These are phyloP conservation scores for Cladosporium sp. DNA, from an alignment of 2,329 filamentous ascomycete species.

Conservation along the genomic window DNA sequence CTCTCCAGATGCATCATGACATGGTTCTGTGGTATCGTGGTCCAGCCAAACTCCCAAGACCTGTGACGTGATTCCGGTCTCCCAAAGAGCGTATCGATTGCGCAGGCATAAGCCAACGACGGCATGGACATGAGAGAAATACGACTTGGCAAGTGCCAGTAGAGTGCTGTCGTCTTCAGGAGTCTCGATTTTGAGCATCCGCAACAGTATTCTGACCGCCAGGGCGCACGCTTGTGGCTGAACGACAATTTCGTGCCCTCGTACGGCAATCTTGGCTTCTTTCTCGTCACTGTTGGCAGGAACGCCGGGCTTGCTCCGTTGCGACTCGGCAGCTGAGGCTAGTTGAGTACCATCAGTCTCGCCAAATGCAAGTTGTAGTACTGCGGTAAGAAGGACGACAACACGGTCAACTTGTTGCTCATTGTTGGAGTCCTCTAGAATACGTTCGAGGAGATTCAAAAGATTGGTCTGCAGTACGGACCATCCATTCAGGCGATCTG, in stretches of 20 bases:
- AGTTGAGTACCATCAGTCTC: conserved; percentile 12
- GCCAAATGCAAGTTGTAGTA: conserved; percentile 14
- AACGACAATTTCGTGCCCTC: conserved; percentile 11
- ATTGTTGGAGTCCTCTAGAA: not conserved
- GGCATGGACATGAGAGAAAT: not conserved
- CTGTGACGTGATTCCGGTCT: conserved; percentile 25
- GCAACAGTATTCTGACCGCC: conserved; percentile 18
- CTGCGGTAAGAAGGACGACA: not conserved
- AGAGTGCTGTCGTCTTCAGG: not conserved
- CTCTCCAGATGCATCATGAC: conserved; percentile 15
- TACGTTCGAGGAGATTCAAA: not conserved
- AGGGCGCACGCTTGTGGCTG: conserved; percentile 21
- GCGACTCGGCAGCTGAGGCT: not conserved
- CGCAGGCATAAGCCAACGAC: conserved; percentile 21
- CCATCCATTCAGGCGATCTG: conserved; percentile 75
- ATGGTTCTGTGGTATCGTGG: conserved; percentile 3
- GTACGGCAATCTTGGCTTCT: not conserved
- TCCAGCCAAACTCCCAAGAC: conserved; percentile 14
- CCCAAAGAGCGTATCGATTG: conserved; percentile 31
- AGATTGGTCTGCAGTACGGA: not conserved
- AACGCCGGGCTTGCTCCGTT: not conserved
- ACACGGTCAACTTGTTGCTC: not conserved
- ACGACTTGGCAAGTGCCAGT: not conserved
- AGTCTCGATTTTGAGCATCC: not conserved
- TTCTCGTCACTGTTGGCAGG: not conserved